These are phyloP conservation scores for Luffa aegyptiaca DNA, from an alignment of 306 rosid species.

Conservation along the genomic window DNA sequence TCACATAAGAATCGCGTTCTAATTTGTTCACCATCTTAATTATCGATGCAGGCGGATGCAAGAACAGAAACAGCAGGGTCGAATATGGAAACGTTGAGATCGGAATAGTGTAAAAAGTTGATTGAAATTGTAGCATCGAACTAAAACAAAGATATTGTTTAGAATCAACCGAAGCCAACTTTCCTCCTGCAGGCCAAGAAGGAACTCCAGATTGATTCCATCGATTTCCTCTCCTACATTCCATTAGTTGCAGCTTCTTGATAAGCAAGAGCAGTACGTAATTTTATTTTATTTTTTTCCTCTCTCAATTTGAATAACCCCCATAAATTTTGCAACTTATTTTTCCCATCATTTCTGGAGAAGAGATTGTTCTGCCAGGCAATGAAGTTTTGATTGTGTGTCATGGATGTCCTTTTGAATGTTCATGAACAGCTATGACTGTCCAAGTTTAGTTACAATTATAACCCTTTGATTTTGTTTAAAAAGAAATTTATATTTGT, in stretches of 20 bases:
- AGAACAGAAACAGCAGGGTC: conserved; percentile 61
- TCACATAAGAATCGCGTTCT: not conserved
- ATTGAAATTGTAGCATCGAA: not conserved
- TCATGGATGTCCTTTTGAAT: not conserved
- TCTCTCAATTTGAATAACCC: not conserved
- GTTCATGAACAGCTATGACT: not conserved
- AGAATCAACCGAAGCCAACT: not conserved
- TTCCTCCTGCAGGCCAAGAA: not conserved
- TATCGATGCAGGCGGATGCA: conserved; percentile 48
- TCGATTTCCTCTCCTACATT: not conserved
- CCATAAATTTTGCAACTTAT: conserved; percentile 3
- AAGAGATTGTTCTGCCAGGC: not conserved
- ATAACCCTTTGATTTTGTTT: not conserved
- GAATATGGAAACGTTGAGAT: conserved; percentile 53
- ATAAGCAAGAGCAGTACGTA: not conserved
- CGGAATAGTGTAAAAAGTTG: conserved; percentile 16
- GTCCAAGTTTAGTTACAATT: not conserved
- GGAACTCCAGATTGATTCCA: not conserved
- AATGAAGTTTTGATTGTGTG: conserved; percentile 10
- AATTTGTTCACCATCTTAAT: not conserved
- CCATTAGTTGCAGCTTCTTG: conserved; percentile 6
- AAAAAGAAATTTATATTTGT: not conserved
- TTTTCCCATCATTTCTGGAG: not conserved
- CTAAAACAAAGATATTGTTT: not conserved
- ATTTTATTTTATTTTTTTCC: not conserved